These are phyloP conservation scores for Strobilomyces echinocephalus DNA, from an alignment of 768 basidiomycete genomes.

Conservation along the genomic window DNA sequence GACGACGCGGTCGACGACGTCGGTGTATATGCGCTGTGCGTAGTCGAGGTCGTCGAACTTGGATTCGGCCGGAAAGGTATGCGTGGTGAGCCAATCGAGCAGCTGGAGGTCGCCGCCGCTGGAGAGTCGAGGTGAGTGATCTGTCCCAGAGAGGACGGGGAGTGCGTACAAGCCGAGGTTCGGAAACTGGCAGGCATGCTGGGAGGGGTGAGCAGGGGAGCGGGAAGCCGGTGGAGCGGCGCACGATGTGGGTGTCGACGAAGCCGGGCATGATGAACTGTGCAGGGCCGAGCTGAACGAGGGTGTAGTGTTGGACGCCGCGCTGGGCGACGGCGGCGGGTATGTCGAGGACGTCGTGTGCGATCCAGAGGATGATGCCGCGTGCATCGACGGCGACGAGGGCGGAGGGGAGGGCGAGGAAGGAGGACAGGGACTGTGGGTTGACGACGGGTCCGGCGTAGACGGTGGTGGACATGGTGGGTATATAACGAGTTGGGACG, in stretches of 20 bases:
- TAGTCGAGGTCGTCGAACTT: slow-evolving; percentile 67
- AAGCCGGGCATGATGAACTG: slow-evolving; percentile 85
- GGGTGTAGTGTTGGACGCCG: slow-evolving; percentile 33
- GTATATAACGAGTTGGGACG: slow-evolving; percentile 41
- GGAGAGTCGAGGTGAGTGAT: slow-evolving; percentile 9
- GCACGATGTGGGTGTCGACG: slow-evolving; percentile 87
- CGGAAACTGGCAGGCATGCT: slow-evolving; percentile 41
- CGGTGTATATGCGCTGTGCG: slow-evolving; percentile 62
- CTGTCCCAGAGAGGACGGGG: not conserved
- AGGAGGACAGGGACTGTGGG: slow-evolving; percentile 41
- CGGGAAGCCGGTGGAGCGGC: slow-evolving; percentile 18
- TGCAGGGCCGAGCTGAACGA: slow-evolving; percentile 43
- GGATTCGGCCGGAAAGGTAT: slow-evolving; percentile 87
- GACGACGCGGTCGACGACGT: slow-evolving; percentile 68
- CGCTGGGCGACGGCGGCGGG: slow-evolving; percentile 45
- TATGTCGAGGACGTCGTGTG: slow-evolving; percentile 51
- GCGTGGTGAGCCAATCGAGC: slow-evolving; percentile 78
- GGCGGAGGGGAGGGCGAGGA: slow-evolving; percentile 49
- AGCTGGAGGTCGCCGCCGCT: slow-evolving; percentile 85
- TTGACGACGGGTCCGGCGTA: slow-evolving; percentile 59
- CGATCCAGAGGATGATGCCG: slow-evolving; percentile 70
- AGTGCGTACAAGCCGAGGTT: slow-evolving; percentile 35
- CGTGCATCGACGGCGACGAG: slow-evolving; percentile 42
- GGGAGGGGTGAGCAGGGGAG: not conserved
- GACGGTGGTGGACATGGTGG: slow-evolving; percentile 35